Evolutionary conservation across 305 asterid genomes (phyloP).

Genomic region (Fraxinus velutina): DNA sequence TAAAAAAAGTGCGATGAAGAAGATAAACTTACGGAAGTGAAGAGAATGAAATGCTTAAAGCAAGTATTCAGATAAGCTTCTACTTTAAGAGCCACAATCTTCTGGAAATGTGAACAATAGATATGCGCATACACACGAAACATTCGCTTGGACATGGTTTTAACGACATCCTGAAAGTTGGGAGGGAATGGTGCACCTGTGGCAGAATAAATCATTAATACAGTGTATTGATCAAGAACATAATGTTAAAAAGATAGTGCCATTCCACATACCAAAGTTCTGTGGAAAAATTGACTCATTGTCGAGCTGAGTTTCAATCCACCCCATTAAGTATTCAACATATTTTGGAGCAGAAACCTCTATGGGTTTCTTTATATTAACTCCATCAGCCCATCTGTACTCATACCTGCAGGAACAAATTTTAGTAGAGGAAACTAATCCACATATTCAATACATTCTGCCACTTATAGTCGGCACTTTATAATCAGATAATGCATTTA

Average conservation of each 20-base stretch:
- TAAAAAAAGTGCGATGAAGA: not conserved
- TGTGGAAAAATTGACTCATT: conserved; percentile 53
- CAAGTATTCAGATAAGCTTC: conserved; percentile 72
- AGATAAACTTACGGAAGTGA: conserved; percentile 40
- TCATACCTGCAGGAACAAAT: conserved; percentile 37
- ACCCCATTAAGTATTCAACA: conserved; percentile 50
- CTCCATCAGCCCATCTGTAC: conserved; percentile 71
- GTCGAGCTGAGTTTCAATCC: conserved; percentile 53
- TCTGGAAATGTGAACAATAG: conserved; percentile 63
- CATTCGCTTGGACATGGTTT: conserved; percentile 51
- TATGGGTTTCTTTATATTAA: conserved; percentile 49
- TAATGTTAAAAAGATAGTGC: not conserved
- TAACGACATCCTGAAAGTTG: conserved; percentile 52
- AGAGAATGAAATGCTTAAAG: conserved; percentile 62
- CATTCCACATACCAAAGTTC: conserved; percentile 32
- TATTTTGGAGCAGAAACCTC: conserved; percentile 59
- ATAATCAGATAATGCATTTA: not conserved
- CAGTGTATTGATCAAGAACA: not conserved
- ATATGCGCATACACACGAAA: conserved; percentile 68
- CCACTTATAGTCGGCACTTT: not conserved
- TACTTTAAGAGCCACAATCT: conserved; percentile 47
- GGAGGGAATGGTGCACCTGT: conserved; percentile 58
- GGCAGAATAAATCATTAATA: not conserved
- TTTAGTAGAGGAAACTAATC: not conserved
- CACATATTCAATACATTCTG: not conserved